Evolutionary conservation across 2,329 filamentous ascomycete genomes (phyloP).

Genomic region (Talaromyces piceae): DNA sequence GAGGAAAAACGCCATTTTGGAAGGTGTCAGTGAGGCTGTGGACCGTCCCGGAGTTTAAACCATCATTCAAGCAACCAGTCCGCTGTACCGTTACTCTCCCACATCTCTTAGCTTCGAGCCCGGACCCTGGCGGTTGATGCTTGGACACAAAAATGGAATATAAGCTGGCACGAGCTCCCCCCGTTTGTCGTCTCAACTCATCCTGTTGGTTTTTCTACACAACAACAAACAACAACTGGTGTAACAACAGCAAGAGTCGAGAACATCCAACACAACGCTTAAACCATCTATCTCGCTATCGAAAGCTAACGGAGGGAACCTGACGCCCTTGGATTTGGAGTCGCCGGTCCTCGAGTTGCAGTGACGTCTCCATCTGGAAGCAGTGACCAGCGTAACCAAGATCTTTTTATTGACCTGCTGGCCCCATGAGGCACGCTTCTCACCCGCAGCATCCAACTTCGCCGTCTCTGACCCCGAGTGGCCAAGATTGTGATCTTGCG

Average conservation of each 20-base stretch:
- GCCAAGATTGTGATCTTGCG: slow-evolving; percentile 12
- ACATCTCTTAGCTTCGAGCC: neutral
- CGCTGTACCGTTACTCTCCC: neutral
- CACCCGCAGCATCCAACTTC: slow-evolving; percentile 10
- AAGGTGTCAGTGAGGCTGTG: slow-evolving; percentile 1
- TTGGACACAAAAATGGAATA: neutral
- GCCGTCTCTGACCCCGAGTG: slow-evolving; percentile 8
- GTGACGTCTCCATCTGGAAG: neutral
- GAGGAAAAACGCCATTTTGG: neutral
- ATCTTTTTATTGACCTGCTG: neutral
- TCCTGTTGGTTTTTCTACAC: neutral
- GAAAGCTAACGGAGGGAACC: neutral
- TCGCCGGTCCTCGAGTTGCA: neutral
- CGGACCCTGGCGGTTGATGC: neutral
- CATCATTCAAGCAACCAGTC: neutral
- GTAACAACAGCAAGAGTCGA: neutral
- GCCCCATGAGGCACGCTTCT: slow-evolving; percentile 9
- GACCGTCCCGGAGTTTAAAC: neutral
- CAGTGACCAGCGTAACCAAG: neutral
- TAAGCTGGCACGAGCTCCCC: neutral
- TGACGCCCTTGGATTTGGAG: neutral
- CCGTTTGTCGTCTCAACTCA: neutral
- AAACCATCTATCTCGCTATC: neutral
- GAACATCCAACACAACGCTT: neutral
- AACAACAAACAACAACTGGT: neutral